Conservation (phyloP, 305 asterid genomes). For the Fraxinus albicans region DNA sequence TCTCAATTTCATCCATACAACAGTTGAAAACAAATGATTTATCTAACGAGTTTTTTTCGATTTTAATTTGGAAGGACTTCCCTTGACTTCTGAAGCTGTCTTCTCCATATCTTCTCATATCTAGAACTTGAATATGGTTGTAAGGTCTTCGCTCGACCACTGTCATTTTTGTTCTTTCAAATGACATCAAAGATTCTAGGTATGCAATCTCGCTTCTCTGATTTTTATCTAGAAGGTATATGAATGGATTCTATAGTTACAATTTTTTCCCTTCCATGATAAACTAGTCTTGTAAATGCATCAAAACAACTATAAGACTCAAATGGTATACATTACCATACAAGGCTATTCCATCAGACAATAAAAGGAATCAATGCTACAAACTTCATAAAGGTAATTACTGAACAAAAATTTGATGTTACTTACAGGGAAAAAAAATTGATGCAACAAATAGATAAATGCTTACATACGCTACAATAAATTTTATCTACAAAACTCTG, state of each 20-base stretch:
- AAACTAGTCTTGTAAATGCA: background rate
- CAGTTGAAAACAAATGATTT: slow-evolving; percentile 25
- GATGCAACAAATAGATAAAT: slow-evolving; percentile 28
- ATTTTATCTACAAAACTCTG: slow-evolving; percentile 32
- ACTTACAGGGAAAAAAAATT: slow-evolving; percentile 45
- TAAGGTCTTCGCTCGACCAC: background rate
- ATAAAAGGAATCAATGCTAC: background rate
- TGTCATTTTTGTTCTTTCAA: background rate
- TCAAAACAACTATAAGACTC: background rate
- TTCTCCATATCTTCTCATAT: slow-evolving; percentile 26
- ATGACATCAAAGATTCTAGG: background rate
- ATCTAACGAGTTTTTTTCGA: slow-evolving; percentile 8
- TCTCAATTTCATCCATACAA: slow-evolving; percentile 66
- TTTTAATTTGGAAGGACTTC: slow-evolving; percentile 31
- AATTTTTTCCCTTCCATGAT: background rate
- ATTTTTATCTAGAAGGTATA: background rate
- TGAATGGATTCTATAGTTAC: background rate
- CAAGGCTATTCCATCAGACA: background rate
- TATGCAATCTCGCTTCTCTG: background rate
- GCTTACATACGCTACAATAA: slow-evolving; percentile 22
- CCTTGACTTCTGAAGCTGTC: slow-evolving; percentile 35
- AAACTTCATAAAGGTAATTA: slow-evolving; percentile 24
- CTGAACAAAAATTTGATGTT: slow-evolving; percentile 28
- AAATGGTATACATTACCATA: background rate
- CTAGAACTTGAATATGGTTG: background rate